Conservation (phyloP, 495 filamentous ascomycete genomes). For the Aspergillus baeticus region DNA sequence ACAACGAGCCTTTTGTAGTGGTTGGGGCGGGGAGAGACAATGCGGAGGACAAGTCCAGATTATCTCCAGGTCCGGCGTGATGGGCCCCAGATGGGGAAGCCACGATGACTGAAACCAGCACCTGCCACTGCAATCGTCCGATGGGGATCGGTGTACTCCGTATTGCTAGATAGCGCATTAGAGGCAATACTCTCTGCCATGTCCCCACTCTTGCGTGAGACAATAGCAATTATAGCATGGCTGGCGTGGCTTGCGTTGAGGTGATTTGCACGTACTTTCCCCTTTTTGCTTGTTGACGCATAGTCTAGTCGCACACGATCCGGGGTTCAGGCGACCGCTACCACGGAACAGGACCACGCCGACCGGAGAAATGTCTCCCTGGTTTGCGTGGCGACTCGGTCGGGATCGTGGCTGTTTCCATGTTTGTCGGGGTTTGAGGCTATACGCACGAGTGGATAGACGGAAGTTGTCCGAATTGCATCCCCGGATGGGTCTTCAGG, state of each 20-base stretch:
- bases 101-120: slow-evolving; percentile 10
- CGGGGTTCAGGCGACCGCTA: neutral
- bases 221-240: no score
- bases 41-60: slow-evolving; percentile 8
- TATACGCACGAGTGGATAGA: neutral
- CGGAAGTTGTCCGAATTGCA: slow-evolving; percentile 9
- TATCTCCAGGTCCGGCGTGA: slow-evolving; percentile 10
- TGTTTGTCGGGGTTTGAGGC: neutral
- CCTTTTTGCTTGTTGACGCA: neutral
- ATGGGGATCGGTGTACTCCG: slow-evolving; percentile 1
- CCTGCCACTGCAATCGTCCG: neutral
- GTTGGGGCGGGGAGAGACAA: neutral
- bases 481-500: neutral
- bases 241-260: neutral
- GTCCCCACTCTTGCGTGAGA: neutral
- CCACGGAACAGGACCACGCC: neutral
- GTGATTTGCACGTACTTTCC: slow-evolving; percentile 5
- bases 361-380: neutral
- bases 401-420: neutral
- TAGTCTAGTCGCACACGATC: neutral
- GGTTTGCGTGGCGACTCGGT: slow-evolving; percentile 4
- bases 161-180: neutral
- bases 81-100: neutral
- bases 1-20: slow-evolving; percentile 10
- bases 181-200: neutral